Evolutionary conservation across 257 asterid genomes (phyloP).

Genomic region (Penstemon barbatus): DNA sequence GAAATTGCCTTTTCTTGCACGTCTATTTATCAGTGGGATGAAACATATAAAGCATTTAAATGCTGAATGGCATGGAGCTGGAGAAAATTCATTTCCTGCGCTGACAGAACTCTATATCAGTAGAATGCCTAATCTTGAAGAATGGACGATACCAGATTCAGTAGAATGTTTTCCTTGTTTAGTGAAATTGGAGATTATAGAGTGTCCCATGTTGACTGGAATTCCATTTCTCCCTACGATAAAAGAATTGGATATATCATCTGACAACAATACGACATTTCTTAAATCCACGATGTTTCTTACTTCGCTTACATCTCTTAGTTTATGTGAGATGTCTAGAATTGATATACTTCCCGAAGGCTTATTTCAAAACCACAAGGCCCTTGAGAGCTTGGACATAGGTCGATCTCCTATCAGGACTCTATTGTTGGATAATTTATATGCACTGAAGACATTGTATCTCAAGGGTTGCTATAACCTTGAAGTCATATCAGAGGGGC

Average conservation of each 20-base stretch:
- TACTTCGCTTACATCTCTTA: slow-evolving; percentile 7
- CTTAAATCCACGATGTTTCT: neutral
- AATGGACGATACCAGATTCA: neutral
- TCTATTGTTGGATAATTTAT: too few species aligned
- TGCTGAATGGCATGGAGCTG: neutral
- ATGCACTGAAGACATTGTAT: too few species aligned
- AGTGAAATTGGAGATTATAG: neutral
- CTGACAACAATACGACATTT: too few species aligned
- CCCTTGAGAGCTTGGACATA: too few species aligned
- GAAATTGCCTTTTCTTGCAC: too few species aligned
- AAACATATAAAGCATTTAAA: neutral
- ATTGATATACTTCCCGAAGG: neutral
- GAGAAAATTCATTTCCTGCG: neutral
- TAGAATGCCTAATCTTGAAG: neutral
- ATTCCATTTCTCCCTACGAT: neutral
- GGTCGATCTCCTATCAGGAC: too few species aligned
- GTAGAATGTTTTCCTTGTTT: too few species aligned
- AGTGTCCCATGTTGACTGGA: neutral
- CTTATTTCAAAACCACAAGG: too few species aligned
- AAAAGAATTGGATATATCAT: too few species aligned
- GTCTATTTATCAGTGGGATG: neutral
- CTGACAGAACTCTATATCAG: neutral
- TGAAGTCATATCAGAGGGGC: too few species aligned
- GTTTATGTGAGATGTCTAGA: neutral
- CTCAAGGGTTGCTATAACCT: too few species aligned